A percentile compares a stretch with the other conserved stretches of the same genome.
Conservation (phyloP, 2,329 filamentous ascomycete species). For the Madurella mycetomatis region DNA sequence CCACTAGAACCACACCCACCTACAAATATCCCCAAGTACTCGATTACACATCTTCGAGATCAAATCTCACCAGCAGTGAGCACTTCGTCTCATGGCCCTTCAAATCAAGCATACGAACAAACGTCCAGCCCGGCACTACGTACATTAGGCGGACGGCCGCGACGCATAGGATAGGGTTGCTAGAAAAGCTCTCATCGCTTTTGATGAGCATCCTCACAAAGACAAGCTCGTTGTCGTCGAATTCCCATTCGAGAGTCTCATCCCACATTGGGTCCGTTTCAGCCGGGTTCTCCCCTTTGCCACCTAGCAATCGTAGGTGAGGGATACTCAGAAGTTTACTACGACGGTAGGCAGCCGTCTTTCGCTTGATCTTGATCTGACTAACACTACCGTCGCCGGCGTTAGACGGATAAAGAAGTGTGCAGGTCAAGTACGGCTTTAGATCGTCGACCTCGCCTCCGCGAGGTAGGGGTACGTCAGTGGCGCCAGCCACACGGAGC, state of each 20-base stretch:
- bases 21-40: too few species aligned
- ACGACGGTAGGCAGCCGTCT: conserved; percentile 53
- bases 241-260: neutral
- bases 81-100: too few species aligned
- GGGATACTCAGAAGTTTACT: neutral
- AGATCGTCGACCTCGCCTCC: conserved; percentile 49
- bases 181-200: too few species aligned
- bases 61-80: too few species aligned
- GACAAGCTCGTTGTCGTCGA: too few species aligned
- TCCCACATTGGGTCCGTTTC: conserved; percentile 62
- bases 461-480: conserved; percentile 52
- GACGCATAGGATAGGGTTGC: too few species aligned
- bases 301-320: conserved; percentile 46
- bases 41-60: too few species aligned
- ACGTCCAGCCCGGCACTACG: too few species aligned
- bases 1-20: too few species aligned
- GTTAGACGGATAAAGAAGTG: conserved; percentile 50
- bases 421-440: conserved; percentile 62
- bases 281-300: conserved; percentile 46
- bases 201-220: too few species aligned
- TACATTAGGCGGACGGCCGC: too few species aligned
- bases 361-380: conserved; percentile 55
- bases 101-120: too few species aligned
- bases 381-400: conserved; percentile 41
- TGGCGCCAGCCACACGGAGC: conserved; percentile 59